phyloP scores from a whole-genome alignment of 257 asterid species.

The Penstemon eatonii region DNA sequence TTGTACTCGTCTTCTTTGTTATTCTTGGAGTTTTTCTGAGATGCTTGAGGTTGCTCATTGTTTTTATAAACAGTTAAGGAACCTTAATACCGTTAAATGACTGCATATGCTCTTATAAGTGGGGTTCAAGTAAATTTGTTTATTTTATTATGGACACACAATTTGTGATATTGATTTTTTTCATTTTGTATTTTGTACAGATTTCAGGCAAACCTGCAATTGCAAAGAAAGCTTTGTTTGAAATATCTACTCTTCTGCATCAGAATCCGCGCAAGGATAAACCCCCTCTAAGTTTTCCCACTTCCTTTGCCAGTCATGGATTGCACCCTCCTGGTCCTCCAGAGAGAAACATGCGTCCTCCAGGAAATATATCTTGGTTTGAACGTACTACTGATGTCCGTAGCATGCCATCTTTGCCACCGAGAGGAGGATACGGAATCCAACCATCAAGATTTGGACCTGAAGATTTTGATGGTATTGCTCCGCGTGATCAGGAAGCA shows the following conservation, averaged over 20 bases:
- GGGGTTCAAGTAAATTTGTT: constrained; percentile 19
- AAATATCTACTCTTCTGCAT: constrained; percentile 75
- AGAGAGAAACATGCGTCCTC: constrained; percentile 36
- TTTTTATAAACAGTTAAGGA: neutral
- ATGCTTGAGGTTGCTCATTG: constrained; percentile 12
- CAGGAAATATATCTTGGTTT: constrained; percentile 50
- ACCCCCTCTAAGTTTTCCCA: constrained; percentile 48
- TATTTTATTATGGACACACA: neutral
- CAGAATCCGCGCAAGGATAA: constrained; percentile 73
- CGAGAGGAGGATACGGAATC: constrained; percentile 44
- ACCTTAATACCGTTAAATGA: too few relatives aligned
- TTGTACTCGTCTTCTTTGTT: constrained; percentile 6
- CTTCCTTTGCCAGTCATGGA: constrained; percentile 43
- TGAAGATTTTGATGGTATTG: constrained; percentile 51
- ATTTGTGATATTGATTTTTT: constrained; percentile 24
- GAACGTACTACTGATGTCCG: constrained; percentile 39
- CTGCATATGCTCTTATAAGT: neutral
- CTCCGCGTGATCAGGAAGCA: constrained; percentile 45
- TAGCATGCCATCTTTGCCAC: constrained; percentile 42
- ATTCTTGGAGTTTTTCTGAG: constrained; percentile 18
- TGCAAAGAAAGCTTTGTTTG: constrained; percentile 62
- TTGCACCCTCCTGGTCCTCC: neutral
- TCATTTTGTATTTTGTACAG: constrained; percentile 39
- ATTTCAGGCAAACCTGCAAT: constrained; percentile 67
- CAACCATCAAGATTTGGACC: constrained; percentile 46